Evolutionary conservation across 257 asterid species (phyloP), one percentile per base, ranked within the genome.

Genomic region (Phtheirospermum japonicum): DNA sequence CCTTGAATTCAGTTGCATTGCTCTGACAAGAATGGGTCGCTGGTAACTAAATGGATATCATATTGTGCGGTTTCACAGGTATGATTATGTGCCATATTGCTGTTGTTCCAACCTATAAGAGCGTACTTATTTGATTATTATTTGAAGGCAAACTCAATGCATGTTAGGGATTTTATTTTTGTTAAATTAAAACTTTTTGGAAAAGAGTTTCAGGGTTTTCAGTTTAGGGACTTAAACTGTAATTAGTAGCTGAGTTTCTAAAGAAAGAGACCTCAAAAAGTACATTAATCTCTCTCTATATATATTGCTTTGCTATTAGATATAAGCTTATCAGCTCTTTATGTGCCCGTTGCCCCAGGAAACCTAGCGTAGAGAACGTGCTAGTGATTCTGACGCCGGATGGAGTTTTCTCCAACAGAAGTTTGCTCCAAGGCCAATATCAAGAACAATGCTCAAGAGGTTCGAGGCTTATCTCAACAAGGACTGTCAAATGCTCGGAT

Each of bases 41-140:
- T 71, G 73, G 66, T 51, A 64, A 87, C 95, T 61, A 93, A 83
- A 82, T 87, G 88, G 90, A 69, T 81, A 63, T 79, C 97, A 26
- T 93, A 80, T 76, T 93, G 99, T 69, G 88, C 95, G 65, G n/a
- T 73, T 52, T 66, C 99, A 93, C 74, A 85, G 94, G 99, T 87
- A 82, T 11, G 66, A 36, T 37, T 34, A n/a, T 62, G 45, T 36
- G 59, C 66, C 56, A 17, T 60, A 43, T 50, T 67, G 59, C 33
- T 58, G 57, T 65, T 52, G 3, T 62, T 68, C 33, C 33, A 39
- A 28, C 40, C 59, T 51, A 55, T 20, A 6, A n/a, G 4, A 9
- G 13, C 19, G 54, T 59, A 30, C 7, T 60, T 0, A 16, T 61
- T 61, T 50, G 12, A 43, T 33, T 54, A 33, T 42, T 19, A 13